Base-by-base conservation (phyloP, 2,329 filamentous ascomycete genomes). In the Trichoderma sp. region DNA sequence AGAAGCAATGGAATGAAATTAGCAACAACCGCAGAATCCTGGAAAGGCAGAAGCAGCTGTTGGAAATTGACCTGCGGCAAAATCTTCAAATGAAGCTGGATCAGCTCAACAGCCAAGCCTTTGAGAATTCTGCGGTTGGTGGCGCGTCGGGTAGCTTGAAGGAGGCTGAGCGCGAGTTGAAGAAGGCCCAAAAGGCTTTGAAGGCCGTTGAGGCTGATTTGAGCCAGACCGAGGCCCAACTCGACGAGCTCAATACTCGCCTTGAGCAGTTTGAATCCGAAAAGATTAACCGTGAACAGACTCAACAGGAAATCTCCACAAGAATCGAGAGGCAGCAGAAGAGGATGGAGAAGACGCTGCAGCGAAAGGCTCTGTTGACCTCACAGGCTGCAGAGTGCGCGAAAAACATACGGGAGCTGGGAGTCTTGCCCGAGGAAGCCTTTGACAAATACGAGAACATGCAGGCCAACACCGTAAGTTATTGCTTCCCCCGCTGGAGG, bases 371-470 rank as follows among this genome's bases (percentile, higher is more conserved):
- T 13, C 85, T 93, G 4, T 83, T 96, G 70, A 90, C 88, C 17
- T 86, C 90, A 57, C 91, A 93, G 76, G 90, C 92, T 22, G 87
- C 89, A 3, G 93, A 97, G 74, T 92, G 92, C 70, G 90, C 90
- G 69, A 91, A 93, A 75, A 94, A 94, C 71, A 98, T 99, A 73
- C 90, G 94, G 56, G 93, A 97, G 72, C 84, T 99, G 7, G 95
- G 95, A 72, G 94, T 97, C 19, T 84, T 99, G 17, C 94, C 95
- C 0, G 94, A 98, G 70, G 94, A 97, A 74, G 93, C 94, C 0
- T 95, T 97, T 76, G 92, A 92, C 72, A 95, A 94, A 75, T 99
- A 97, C 77, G 89, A 92, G 75, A 90, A 90, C 72, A 91, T 93
- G 78, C 90, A 93, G 72, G 89, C 90, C 29, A 92, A 94, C 70